A percentile compares a stretch with the other conserved stretches of the same genome.
Conservation (phyloP, 2,329 filamentous ascomycete genomes). For the Pseudogymnoascus sp. region DNA sequence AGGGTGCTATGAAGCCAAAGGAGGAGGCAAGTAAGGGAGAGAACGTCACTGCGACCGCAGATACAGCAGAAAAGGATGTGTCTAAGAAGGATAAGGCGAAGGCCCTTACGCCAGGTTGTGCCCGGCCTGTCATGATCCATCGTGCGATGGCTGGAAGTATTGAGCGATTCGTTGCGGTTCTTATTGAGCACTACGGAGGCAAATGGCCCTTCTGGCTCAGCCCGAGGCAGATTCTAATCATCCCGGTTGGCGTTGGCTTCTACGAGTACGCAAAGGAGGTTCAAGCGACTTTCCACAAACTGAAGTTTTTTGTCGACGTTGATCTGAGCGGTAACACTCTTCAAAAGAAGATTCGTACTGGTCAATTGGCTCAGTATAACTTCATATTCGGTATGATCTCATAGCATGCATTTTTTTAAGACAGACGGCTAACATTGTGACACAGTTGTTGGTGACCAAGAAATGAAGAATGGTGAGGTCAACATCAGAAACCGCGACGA, state of each 20-base stretch:
- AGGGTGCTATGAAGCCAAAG: conserved; percentile 42
- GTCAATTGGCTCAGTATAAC: conserved; percentile 75
- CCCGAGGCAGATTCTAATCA: conserved; percentile 72
- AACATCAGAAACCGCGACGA: conserved; percentile 59
- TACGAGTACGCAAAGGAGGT: conserved; percentile 71
- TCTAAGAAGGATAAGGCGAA: conserved; percentile 37
- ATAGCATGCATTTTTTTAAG: not conserved
- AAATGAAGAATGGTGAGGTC: conserved; percentile 51
- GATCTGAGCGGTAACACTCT: conserved; percentile 71
- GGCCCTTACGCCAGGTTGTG: conserved; percentile 58
- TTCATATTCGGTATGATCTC: conserved; percentile 60
- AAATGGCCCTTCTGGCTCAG: conserved; percentile 89
- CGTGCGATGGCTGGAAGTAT: conserved; percentile 71
- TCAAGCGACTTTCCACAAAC: conserved; percentile 56
- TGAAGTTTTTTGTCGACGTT: conserved; percentile 63
- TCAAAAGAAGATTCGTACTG: conserved; percentile 82
- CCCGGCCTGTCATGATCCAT: conserved; percentile 79
- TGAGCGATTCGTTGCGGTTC: conserved; percentile 62
- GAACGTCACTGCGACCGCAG: not conserved
- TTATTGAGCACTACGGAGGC: conserved; percentile 76
- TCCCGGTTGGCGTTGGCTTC: conserved; percentile 66
- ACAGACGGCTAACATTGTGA: not conserved
- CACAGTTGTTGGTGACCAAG: conserved; percentile 53
- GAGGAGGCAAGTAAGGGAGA: conserved; percentile 21
- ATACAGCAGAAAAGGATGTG: conserved; percentile 23